Evolutionary conservation across 108 stramenopile species (phyloP), one percentile per base, ranked within the genome.

Genomic region (Nannochloropsis oceanica): DNA sequence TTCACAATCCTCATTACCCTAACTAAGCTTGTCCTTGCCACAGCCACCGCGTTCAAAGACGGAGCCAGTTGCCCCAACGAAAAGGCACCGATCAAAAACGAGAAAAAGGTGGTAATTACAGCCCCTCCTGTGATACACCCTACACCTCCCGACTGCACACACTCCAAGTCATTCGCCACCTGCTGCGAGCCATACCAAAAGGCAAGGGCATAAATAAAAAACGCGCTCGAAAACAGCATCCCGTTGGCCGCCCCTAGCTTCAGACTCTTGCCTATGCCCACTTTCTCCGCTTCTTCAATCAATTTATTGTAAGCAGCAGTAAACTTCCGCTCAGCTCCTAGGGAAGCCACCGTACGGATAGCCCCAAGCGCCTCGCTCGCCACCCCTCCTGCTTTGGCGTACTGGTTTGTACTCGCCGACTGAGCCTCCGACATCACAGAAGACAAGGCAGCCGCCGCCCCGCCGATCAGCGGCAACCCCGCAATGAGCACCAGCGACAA

Each of bases 121-220:
- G 59, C 59, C 59, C 59, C 59, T 18, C 59, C 59, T n/a, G 59
- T 73, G 59, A 73, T 73, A 8, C 59, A 73, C 59, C 59, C 59
- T 18, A 2, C n/a, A 2, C 59, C 59, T 0, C 59, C 59, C 59
- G 7, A 18, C 59, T 22, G n/a, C 22, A 73, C 59, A 73, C 59
- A 73, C 22, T 18, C 22, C 59, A 73, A 73, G n/a, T 73, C n/a
- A 2, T 73, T n/a, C 59, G 59, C 59, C 20, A 84, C 87, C 83
- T 84, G 87, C 80, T 84, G 81, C 0, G 88, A 87, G 79, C 90
- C 90, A 27, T 89, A 91, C 90, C 90, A 91, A 85, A 91, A 91
- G n/a, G 89, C 90, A 0, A 91, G 85, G 10, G 85, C 90, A 24
- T 91, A 90, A 85, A 85, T 86, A 26, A 86, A 42, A 87, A 87